phyloP scores from a whole-genome alignment of 2,329 filamentous ascomycete genomes.

The Teratosphaeria viscida region DNA sequence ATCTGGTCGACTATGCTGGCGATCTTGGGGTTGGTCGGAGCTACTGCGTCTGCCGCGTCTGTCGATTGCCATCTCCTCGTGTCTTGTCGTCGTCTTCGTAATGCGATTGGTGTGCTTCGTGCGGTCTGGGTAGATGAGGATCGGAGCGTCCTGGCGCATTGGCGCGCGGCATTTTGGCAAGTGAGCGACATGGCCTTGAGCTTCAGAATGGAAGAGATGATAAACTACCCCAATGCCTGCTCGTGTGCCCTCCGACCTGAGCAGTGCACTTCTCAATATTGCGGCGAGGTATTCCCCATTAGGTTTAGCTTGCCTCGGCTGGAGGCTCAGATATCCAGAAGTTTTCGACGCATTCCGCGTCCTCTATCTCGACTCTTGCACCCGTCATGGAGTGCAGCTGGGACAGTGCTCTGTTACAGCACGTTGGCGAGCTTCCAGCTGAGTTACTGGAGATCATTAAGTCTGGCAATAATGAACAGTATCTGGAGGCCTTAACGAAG shows the following conservation, averaged over 20 bases:
- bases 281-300: background rate
- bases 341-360: background rate
- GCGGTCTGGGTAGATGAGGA: constrained; percentile 13
- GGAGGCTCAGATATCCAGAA: background rate
- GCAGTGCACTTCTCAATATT: background rate
- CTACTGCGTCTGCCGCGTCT: constrained; percentile 44
- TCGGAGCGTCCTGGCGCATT: constrained; percentile 30
- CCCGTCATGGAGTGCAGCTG: constrained; percentile 21
- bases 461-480: constrained; percentile 50
- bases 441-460: constrained; percentile 58
- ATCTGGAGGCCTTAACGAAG: constrained; percentile 61
- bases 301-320: background rate
- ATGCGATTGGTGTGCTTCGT: constrained; percentile 17
- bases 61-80: constrained; percentile 81
- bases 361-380: background rate
- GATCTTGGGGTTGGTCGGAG: constrained; percentile 72
- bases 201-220: background rate
- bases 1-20: constrained; percentile 94
- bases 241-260: background rate
- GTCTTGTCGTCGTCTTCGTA: constrained; percentile 13
- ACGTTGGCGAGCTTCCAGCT: constrained; percentile 51
- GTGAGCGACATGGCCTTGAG: constrained; percentile 33
- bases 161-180: constrained; percentile 33
- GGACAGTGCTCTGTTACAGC: constrained; percentile 17
- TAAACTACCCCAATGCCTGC: background rate